These are phyloP conservation scores for Phytophthora cajani DNA, from an alignment of 352 stramenopile genomes.

Conservation along the genomic window DNA sequence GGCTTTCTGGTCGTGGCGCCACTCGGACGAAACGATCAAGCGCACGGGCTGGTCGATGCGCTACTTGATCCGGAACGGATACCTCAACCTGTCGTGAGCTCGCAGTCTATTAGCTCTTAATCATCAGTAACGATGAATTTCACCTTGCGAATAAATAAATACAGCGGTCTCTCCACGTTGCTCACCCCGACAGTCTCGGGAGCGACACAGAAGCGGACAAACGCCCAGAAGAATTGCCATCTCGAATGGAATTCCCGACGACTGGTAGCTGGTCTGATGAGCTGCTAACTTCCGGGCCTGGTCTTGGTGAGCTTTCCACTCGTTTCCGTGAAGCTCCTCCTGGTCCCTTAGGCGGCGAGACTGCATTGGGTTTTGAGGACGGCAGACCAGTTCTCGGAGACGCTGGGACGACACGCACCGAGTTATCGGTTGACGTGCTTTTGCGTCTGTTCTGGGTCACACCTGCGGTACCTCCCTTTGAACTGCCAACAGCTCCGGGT, in stretches of 20 bases:
- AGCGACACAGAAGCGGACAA: conserved; percentile 31
- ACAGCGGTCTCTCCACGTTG: background rate
- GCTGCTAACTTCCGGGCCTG: conserved; percentile 3
- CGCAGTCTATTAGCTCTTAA: background rate
- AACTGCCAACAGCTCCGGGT: background rate
- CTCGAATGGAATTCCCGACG: conserved; percentile 3
- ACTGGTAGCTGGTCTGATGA: conserved; percentile 21
- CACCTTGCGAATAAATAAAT: background rate
- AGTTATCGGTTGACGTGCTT: conserved; percentile 11
- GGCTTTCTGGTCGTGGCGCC: conserved; percentile 49
- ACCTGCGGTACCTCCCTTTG: background rate
- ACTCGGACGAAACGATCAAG: conserved; percentile 42
- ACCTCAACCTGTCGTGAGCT: conserved; percentile 19
- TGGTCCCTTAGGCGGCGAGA: conserved; percentile 40
- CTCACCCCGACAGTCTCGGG: conserved; percentile 26
- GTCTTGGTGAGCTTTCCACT: conserved; percentile 15
- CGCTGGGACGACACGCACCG: conserved; percentile 1
- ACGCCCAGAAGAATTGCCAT: conserved; percentile 6
- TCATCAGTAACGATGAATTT: background rate
- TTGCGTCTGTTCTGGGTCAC: background rate
- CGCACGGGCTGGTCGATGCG: conserved; percentile 49
- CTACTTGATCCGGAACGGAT: conserved; percentile 29
- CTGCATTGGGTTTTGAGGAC: conserved; percentile 68
- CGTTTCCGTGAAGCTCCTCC: conserved; percentile 72
- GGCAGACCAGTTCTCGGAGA: conserved; percentile 88